These are phyloP conservation scores for Sanghuangporus baumii DNA, from an alignment of 1,284 basidiomycete genomes.

Conservation along the genomic window DNA sequence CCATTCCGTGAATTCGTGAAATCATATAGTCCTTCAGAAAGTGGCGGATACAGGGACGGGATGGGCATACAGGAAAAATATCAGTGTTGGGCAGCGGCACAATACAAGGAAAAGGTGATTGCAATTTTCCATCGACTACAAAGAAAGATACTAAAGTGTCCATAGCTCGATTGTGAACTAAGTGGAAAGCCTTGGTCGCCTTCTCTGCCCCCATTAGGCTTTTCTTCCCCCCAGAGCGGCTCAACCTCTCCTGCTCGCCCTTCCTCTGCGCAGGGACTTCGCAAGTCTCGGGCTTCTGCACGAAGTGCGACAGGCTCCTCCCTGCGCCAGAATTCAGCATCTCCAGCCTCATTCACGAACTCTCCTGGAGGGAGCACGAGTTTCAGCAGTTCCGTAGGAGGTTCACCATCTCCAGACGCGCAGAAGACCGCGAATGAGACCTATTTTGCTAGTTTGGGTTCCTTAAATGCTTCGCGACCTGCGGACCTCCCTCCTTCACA, in stretches of 20 bases:
- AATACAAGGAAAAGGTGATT: constrained; percentile 85
- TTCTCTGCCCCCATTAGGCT: constrained; percentile 51
- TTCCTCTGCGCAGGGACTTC: constrained; percentile 65
- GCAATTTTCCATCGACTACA: constrained; percentile 13
- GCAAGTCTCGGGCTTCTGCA: constrained; percentile 66
- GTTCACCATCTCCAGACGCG: constrained; percentile 27
- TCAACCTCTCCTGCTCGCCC: constrained; percentile 45
- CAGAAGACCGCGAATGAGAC: constrained; percentile 72
- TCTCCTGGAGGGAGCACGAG: constrained; percentile 34
- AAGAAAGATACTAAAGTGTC: constrained; percentile 11
- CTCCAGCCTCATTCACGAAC: constrained; percentile 45
- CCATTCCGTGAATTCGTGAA: constrained; percentile 77
- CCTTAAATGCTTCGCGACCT: constrained; percentile 63
- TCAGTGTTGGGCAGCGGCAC: constrained; percentile 86
- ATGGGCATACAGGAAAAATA: constrained; percentile 78
- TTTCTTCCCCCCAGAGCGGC: constrained; percentile 28
- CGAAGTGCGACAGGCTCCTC: constrained; percentile 43
- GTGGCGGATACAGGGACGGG: constrained; percentile 69
- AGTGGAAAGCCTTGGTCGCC: constrained; percentile 69
- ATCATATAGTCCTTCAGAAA: constrained; percentile 62
- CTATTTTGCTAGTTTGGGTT: constrained; percentile 71
- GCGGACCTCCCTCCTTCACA: constrained; percentile 76
- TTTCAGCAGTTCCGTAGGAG: constrained; percentile 33
- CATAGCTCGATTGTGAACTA: constrained; percentile 63
- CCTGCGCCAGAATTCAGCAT: constrained; percentile 48